These are phyloP conservation scores for Stachybotrys chartarum DNA, from an alignment of 2,329 filamentous ascomycete species.

Conservation along the genomic window DNA sequence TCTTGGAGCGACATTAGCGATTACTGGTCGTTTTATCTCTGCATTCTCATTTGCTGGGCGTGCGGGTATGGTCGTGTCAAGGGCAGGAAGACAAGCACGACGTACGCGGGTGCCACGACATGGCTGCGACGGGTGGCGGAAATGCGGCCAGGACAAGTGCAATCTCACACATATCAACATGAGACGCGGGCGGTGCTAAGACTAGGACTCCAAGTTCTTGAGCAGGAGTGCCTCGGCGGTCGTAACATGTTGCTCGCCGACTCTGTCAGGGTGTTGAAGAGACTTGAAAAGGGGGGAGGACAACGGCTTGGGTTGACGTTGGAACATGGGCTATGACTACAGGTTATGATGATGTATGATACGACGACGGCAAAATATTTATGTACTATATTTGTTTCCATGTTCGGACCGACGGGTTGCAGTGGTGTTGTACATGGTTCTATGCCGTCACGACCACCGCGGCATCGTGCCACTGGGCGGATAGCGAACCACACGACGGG, in stretches of 20 bases:
- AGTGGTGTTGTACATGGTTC: no score
- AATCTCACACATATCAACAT: constrained; percentile 28
- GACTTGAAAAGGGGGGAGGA: constrained; percentile 37
- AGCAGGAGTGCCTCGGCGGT: constrained; percentile 40
- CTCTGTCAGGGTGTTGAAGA: constrained; percentile 43
- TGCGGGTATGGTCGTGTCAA: constrained; percentile 29
- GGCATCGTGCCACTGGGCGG: no score
- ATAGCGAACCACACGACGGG: no score
- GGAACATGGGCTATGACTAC: not conserved
- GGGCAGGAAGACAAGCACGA: constrained; percentile 10
- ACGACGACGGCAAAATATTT: no score
- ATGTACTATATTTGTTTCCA: no score
- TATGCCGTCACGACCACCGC: no score
- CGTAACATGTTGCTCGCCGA: constrained; percentile 45
- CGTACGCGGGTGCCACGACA: constrained; percentile 18
- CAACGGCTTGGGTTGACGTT: constrained; percentile 17
- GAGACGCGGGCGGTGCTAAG: constrained; percentile 39
- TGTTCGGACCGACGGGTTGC: no score
- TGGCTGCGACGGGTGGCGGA: constrained; percentile 35
- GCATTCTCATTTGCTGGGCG: constrained; percentile 53
- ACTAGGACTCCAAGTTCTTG: constrained; percentile 38
- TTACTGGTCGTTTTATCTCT: constrained; percentile 51
- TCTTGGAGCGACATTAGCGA: constrained; percentile 34
- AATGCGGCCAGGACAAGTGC: constrained; percentile 30
- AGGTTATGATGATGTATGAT: no score